Evolutionary conservation across 2,329 filamentous ascomycete species (phyloP).

Genomic region (Aspergillus novofumigatus): DNA sequence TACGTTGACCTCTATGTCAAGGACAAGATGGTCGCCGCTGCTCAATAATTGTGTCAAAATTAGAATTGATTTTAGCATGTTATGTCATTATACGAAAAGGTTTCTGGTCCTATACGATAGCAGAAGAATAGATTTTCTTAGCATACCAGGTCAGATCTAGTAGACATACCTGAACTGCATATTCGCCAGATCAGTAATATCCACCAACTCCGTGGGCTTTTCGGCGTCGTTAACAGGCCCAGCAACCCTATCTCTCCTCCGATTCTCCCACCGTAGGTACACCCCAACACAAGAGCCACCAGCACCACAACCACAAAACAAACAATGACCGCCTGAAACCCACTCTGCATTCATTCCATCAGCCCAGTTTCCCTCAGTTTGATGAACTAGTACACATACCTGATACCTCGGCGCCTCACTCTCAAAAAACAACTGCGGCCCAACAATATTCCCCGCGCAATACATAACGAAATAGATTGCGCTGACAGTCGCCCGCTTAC

Average conservation of each 20-base stretch:
- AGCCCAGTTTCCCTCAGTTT: not conserved
- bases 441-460: constrained; percentile 43
- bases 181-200: constrained; percentile 16
- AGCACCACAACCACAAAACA: constrained; percentile 15
- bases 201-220: constrained; percentile 2
- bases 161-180: constrained; percentile 15
- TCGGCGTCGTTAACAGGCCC: not conserved
- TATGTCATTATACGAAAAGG: constrained; percentile 1
- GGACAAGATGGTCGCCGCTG: constrained; percentile 39
- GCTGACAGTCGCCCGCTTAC: constrained; percentile 46
- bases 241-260: constrained; percentile 2
- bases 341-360: constrained; percentile 7
- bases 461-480: constrained; percentile 44
- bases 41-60: constrained; percentile 7
- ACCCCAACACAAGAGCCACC: constrained; percentile 6
- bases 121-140: not conserved
- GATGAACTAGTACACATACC: constrained; percentile 11
- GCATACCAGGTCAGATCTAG: not conserved
- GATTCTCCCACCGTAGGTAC: constrained; percentile 16
- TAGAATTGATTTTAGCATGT: constrained; percentile 3
- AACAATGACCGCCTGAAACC: constrained; percentile 15
- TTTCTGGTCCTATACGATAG: not conserved
- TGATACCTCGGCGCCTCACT: constrained; percentile 35
- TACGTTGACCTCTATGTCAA: constrained; percentile 84
- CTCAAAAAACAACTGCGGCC: constrained; percentile 43